Base-by-base conservation (phyloP, 352 stramenopile genomes). In the Phytopythium mirpurense region DNA sequence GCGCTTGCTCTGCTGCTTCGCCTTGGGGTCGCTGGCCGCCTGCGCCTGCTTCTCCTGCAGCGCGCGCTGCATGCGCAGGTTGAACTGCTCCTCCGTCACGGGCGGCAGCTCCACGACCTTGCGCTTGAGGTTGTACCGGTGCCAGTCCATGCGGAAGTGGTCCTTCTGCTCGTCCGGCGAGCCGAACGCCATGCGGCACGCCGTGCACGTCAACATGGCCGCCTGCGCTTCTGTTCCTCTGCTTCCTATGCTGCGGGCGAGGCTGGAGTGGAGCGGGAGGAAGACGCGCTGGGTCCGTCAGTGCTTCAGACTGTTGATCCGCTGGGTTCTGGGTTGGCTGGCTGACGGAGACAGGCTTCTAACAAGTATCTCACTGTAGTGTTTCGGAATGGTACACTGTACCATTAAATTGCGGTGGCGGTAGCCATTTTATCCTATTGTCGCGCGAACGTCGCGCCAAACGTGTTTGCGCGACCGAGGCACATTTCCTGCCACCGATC, bases 121-220 rank as follows among this genome's bases (percentile, higher is more conserved):
- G 59, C 96, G 93, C 86, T 98, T 98, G 40, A 99, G 84, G 56
- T 96, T 96, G 70, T 96, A 96, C 52, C 84, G 92, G 68, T 99
- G 96, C 96, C 96, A 99, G 67, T 98, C 95, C 57, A 88, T 89
- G 67, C 97, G 97, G 72, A 97, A 97, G 73, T 97, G 91, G 24
- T 91, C 83, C 60, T 86, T 92, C 67, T 95, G 84, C 59, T 79
- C 70, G 43, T 63, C 62, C 36, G 72, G 69, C 46, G 72, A 64
- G 46, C 51, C 57, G 45, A 95, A 95, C 62, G 76, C 65, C 55
- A 90, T 62, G 38, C 78, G 72, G 63, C 84, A 95, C 24, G 84
- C 84, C 35, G 80, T 93, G 51, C 84, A 95, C 51, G 82, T 95
- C 59, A 73, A 76, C 84, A 93, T 95, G 40, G 36, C 51, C 40